A percentile compares a stretch with the other conserved stretches of the same genome.
These are phyloP conservation scores for Backusella tarrabulga DNA, from an alignment of 192 early-diverging fungal species.

Conservation along the genomic window DNA sequence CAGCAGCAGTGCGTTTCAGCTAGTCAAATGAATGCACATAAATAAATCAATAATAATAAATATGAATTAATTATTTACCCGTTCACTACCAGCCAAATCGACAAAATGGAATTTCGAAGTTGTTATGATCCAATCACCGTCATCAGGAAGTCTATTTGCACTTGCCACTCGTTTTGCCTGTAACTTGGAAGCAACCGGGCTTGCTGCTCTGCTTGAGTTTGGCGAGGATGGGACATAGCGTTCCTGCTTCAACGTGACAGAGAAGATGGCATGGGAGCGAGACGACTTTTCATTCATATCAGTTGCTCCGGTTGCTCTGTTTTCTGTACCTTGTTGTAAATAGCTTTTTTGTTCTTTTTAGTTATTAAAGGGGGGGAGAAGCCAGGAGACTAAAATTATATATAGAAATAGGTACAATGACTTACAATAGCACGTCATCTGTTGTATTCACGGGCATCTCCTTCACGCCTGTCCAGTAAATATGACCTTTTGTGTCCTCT, in stretches of 20 bases:
- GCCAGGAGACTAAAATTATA: neutral
- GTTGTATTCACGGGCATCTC: conserved; percentile 72
- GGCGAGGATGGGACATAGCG: conserved; percentile 45
- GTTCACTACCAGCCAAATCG: conserved; percentile 96
- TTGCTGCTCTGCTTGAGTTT: conserved; percentile 19
- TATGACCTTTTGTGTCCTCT: conserved; percentile 86
- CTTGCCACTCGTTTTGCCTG: conserved; percentile 16
- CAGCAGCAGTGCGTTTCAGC: conserved; percentile 90
- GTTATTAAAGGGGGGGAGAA: neutral
- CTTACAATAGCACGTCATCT: conserved; percentile 70
- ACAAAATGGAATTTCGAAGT: conserved; percentile 98
- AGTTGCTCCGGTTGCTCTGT: conserved; percentile 90
- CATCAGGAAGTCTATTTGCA: conserved; percentile 26
- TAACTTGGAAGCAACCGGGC: conserved; percentile 17
- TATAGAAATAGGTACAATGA: neutral
- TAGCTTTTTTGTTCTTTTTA: conserved; percentile 26
- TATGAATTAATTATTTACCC: conserved; percentile 36
- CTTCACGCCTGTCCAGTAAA: conserved; percentile 81
- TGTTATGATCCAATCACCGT: conserved; percentile 59
- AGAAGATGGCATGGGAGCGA: conserved; percentile 96
- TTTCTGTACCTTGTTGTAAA: conserved; percentile 68
- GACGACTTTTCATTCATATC: conserved; percentile 97
- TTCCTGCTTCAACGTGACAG: conserved; percentile 82
- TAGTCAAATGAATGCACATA: conserved; percentile 9
- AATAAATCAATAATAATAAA: neutral